These are phyloP conservation scores for Coprinopsis cinerea DNA, from an alignment of 768 basidiomycete species.

Conservation along the genomic window DNA sequence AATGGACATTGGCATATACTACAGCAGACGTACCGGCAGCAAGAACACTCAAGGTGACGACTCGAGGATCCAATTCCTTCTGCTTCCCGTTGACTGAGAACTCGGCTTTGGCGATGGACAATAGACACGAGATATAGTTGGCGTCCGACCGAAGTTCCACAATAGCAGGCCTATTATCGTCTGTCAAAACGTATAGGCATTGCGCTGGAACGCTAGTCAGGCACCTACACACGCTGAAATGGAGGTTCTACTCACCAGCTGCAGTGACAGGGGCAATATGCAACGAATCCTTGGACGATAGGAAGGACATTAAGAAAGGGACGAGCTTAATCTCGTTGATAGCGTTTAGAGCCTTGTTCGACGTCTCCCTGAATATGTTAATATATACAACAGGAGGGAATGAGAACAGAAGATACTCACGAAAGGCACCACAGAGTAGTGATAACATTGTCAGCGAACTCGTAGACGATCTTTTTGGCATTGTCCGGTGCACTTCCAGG, in stretches of 20 bases:
- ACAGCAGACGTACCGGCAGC: conserved; percentile 47
- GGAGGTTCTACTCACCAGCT: conserved; percentile 50
- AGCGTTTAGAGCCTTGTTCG: conserved; percentile 84
- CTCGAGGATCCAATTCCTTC: conserved; percentile 44
- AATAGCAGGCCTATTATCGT: conserved; percentile 79
- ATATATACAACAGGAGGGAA: conserved; percentile 8
- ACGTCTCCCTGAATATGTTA: conserved; percentile 66
- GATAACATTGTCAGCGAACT: conserved; percentile 89
- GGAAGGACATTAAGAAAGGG: conserved; percentile 88
- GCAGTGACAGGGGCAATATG: conserved; percentile 70
- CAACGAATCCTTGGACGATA: conserved; percentile 62
- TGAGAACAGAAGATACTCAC: conserved; percentile 43
- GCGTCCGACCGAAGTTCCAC: conserved; percentile 57
- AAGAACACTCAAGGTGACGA: conserved; percentile 54
- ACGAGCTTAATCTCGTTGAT: conserved; percentile 76
- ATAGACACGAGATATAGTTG: conserved; percentile 56
- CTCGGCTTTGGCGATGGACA: conserved; percentile 49
- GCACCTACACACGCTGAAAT: too few relatives aligned
- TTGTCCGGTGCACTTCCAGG: conserved; percentile 63
- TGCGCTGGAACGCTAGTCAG: too few relatives aligned
- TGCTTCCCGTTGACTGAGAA: conserved; percentile 29
- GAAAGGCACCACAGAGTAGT: conserved; percentile 93
- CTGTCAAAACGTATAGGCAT: conserved; percentile 87
- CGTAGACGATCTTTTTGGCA: conserved; percentile 71
- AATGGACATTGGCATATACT: neutral